Base-by-base conservation (phyloP, 164 flowering plant species). In the Santalum album region DNA sequence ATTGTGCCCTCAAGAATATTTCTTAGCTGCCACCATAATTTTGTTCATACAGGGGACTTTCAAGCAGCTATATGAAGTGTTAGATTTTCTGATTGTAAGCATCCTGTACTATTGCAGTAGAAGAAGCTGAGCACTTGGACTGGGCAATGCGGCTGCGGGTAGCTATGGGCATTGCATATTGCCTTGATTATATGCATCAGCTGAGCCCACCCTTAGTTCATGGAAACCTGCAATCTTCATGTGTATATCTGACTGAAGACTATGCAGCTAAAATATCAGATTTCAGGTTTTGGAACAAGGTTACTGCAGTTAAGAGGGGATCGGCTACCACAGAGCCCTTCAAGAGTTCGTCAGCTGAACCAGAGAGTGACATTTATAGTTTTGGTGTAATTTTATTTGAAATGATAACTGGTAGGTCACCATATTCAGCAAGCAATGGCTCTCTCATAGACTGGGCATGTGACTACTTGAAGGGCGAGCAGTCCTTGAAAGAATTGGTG, bases 191-290 rank as follows among this genome's bases (percentile, higher is more conserved):
- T 60, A 73, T 87, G 85, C 91, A 87, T 68, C 79, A 78, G 51
- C 72, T 80, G 45, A 59, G 36, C 45, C 90, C 88, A 49, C 87
- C 88, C 7, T 42, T 82, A 48, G 25, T 61, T 26, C 86, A 69
- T 16, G 59, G 49, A 50, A 70, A 81, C 56, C 67, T 87, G 36
- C 67, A 67, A 20, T 78, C 96, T n/a, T 75, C 81, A 2, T 63
- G 74, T 25, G 51, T 87, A 24, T 79, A 69, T 56, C 77, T 84
- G 17, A 76, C 91, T 22, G 91, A 87, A 68, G 96, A 87, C 63
- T 84, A 80, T 63, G 96, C 91, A 23, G 89, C 89, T 38, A 87
- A 87, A 66, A 47, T 84, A 49, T 76, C 89, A 20, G 84, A 87
- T 61, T 72, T 78, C 56, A 65, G 72, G 58, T 71, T 75, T 56